Conservation (phyloP, 2,329 filamentous ascomycete genomes). For the Colletotrichum shisoi region DNA sequence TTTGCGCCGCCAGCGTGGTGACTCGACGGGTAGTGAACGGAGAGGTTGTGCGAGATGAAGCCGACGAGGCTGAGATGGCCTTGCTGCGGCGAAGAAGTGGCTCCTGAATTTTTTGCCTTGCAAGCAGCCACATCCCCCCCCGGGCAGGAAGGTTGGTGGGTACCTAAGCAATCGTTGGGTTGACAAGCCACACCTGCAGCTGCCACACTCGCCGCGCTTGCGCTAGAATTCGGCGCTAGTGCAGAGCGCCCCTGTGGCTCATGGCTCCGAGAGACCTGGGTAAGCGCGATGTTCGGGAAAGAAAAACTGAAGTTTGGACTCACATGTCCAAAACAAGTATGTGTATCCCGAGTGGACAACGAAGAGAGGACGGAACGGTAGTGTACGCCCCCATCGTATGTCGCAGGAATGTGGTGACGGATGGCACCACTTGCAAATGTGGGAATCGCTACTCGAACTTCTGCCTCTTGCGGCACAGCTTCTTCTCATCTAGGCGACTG, state of each 20-base stretch:
- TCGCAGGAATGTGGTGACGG: conserved; percentile 17
- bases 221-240: conserved; percentile 14
- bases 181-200: conserved; percentile 21
- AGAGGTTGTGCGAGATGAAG: conserved; percentile 35
- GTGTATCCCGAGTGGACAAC: conserved; percentile 2
- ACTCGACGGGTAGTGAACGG: conserved; percentile 34
- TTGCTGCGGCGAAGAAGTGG: conserved; percentile 34
- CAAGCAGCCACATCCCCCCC: conserved; percentile 15
- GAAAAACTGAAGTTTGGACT: not conserved
- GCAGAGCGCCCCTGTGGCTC: conserved; percentile 8
- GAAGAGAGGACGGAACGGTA: not conserved
- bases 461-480: conserved; percentile 19
- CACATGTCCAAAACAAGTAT: conserved; percentile 9
- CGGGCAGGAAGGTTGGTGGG: conserved; percentile 16
- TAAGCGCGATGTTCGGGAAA: conserved; percentile 27
- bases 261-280: conserved; percentile 5
- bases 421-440: conserved; percentile 27
- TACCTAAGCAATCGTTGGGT: not conserved
- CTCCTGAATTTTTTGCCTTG: conserved; percentile 32
- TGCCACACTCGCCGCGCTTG: conserved; percentile 24
- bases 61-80: conserved; percentile 39
- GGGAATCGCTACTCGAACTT: conserved; percentile 28
- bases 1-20: conserved; percentile 36
- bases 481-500: not conserved
- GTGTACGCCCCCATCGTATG: conserved; percentile 7